Conservation (phyloP, 768 basidiomycete species). For the Kwoniella heveanensis region DNA sequence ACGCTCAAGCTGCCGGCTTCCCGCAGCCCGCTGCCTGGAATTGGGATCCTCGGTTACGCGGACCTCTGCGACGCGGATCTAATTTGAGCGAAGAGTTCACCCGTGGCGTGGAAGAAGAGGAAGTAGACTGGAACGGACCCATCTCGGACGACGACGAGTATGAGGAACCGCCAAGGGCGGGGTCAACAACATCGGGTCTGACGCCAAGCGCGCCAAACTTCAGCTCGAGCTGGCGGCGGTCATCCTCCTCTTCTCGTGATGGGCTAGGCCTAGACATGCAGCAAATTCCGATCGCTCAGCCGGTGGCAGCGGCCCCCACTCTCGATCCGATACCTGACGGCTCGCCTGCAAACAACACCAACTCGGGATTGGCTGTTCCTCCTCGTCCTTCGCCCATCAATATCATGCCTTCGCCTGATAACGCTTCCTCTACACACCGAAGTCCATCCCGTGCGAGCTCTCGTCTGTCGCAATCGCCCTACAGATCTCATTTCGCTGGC, state of each 20-base stretch:
- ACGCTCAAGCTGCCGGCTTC: too few species aligned
- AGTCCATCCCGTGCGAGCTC: slow-evolving; percentile 22
- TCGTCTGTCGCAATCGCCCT: slow-evolving; percentile 20
- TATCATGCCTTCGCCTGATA: not conserved
- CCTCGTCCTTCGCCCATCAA: slow-evolving; percentile 3
- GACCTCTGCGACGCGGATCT: slow-evolving; percentile 22
- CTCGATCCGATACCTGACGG: slow-evolving; percentile 41
- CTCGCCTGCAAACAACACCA: slow-evolving; percentile 20
- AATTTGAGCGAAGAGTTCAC: slow-evolving; percentile 28
- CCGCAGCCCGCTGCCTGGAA: not conserved
- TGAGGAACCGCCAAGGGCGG: slow-evolving; percentile 16
- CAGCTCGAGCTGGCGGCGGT: slow-evolving; percentile 9
- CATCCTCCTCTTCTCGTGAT: too few species aligned
- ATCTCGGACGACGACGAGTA: slow-evolving; percentile 52
- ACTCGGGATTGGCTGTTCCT: slow-evolving; percentile 1
- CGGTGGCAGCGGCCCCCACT: slow-evolving; percentile 21
- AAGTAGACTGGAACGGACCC: slow-evolving; percentile 47
- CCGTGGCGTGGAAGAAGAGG: slow-evolving; percentile 29
- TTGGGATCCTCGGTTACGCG: slow-evolving; percentile 27
- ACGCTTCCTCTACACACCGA: slow-evolving; percentile 5
- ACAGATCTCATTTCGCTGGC: slow-evolving; percentile 2
- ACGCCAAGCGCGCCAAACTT: slow-evolving; percentile 20
- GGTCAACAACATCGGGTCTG: too few species aligned
- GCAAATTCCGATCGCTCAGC: slow-evolving; percentile 7
- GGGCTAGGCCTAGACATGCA: slow-evolving; percentile 13